Evolutionary conservation across 305 asterid genomes (phyloP), one percentile per base, ranked within the genome.

Genomic region (Fraxinus dipetala): DNA sequence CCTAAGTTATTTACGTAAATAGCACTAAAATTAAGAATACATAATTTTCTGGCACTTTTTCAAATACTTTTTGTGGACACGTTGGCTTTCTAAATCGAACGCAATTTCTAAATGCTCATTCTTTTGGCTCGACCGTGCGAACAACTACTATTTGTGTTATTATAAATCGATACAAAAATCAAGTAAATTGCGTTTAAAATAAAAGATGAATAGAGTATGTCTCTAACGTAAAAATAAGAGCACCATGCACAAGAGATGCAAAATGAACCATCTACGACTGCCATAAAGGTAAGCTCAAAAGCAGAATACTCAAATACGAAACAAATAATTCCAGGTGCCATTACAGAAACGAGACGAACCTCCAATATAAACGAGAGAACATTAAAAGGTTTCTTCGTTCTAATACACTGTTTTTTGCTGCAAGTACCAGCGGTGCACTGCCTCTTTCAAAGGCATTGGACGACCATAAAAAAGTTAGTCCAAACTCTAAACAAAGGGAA

Each of bases 391-490:
- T 84, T 51, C 43, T 75, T 67, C 72, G 77, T 70, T 76, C 83
- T 85, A 85, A 74, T 77, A 72, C 76, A 85, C 59, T 69, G 83
- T 77, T 79, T 63, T 81, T 14, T 40, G 13, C 20, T 20, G 28
- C 78, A 83, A 79, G 76, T 76, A 73, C 78, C 76, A 77, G 79
- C 72, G 78, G 80, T 18, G 78, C 56, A 82, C 73, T 76, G 86
- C 84, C 76, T 75, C 84, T 28, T 43, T 81, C 72, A 69, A 76
- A 78, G 83, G 54, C 67, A 76, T 75, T 79, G 82, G 87, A 80
- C 86, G 63, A n/a, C 85, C 85, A 59, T 75, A 81, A 85, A 59
- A 83, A 75, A 78, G 84, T 65, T 78, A 5, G 82, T 65, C 88
- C 89, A 82, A 74, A 82, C 87, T 40, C 84, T 36, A 30, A 16